Evolutionary conservation across 805 yeast genomes (phyloP).

Genomic region (Wickerhamomyces bovis): DNA sequence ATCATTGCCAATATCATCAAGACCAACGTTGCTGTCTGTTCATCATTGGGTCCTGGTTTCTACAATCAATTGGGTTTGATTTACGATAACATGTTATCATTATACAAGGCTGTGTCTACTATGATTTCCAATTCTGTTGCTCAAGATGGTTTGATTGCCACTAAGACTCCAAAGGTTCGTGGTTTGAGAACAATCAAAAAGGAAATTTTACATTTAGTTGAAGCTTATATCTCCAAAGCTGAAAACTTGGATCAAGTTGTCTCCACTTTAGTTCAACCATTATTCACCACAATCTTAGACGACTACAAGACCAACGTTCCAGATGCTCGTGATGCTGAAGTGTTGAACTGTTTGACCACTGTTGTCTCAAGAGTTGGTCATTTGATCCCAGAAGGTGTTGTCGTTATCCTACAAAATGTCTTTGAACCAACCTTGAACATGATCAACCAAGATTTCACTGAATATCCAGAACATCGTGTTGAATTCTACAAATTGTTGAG

Average conservation of each 20-base stretch:
- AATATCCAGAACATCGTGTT: slow-evolving; percentile 96
- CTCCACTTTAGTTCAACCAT: slow-evolving; percentile 72
- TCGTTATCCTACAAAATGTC: slow-evolving; percentile 79
- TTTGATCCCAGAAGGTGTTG: slow-evolving; percentile 84
- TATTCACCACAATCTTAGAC: slow-evolving; percentile 77
- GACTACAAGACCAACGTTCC: slow-evolving; percentile 88
- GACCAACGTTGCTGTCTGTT: slow-evolving; percentile 92
- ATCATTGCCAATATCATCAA: slow-evolving; percentile 90
- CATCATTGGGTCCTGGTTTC: slow-evolving; percentile 89
- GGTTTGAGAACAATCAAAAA: slow-evolving; percentile 94
- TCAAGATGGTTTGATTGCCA: slow-evolving; percentile 77
- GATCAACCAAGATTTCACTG: slow-evolving; percentile 93
- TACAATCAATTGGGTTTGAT: slow-evolving; percentile 82
- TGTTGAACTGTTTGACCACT: slow-evolving; percentile 88
- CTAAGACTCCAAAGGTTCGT: slow-evolving; percentile 92
- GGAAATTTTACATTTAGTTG: slow-evolving; percentile 84
- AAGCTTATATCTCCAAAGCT: slow-evolving; percentile 82
- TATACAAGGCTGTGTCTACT: slow-evolving; percentile 82
- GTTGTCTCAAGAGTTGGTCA: slow-evolving; percentile 83
- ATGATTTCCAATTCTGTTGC: slow-evolving; percentile 81
- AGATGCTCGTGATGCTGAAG: slow-evolving; percentile 97
- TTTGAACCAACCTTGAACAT: slow-evolving; percentile 91
- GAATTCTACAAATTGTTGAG: slow-evolving; percentile 89
- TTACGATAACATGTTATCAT: slow-evolving; percentile 82
- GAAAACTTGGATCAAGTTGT: slow-evolving; percentile 79